phyloP scores from a whole-genome alignment of 2,329 filamentous ascomycete species.

The Fusarium staphyleae region DNA sequence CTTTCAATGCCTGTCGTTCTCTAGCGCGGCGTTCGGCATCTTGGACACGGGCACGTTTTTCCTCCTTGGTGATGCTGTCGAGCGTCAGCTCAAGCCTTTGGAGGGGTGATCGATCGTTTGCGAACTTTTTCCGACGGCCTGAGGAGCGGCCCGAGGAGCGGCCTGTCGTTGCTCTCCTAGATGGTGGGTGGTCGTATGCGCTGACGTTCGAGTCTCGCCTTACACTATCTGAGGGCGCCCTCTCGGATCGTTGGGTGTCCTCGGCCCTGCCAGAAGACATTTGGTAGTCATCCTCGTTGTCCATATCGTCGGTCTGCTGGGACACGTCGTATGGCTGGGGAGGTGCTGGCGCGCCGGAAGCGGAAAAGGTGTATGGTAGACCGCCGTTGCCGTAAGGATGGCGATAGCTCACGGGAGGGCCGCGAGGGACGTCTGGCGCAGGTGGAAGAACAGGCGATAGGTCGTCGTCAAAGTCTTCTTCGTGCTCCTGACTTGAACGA shows the following conservation, averaged over 20 bases:
- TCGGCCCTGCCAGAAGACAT: conserved; percentile 30
- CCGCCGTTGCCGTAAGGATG: conserved; percentile 51
- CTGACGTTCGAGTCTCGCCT: conserved; percentile 36
- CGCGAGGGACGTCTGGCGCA: conserved; percentile 67
- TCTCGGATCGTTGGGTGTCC: conserved; percentile 28
- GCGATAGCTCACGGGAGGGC: conserved; percentile 64
- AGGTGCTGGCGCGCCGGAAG: conserved; percentile 13
- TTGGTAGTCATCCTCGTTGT: conserved; percentile 38
- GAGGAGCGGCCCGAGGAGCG: conserved; percentile 49
- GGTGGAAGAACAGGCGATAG: conserved; percentile 52
- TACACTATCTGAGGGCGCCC: conserved; percentile 32
- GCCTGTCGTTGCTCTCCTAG: conserved; percentile 51
- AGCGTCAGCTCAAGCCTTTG: conserved; percentile 92
- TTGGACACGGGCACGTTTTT: conserved; percentile 84
- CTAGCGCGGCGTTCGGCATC: conserved; percentile 79
- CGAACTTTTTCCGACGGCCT: conserved; percentile 66
- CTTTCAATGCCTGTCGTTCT: conserved; percentile 61
- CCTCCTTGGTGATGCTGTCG: conserved; percentile 93
- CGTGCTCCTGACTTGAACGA: conserved; percentile 44
- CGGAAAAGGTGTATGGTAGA: conserved; percentile 36
- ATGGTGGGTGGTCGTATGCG: conserved; percentile 38
- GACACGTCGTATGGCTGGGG: conserved; percentile 18
- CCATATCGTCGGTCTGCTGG: conserved; percentile 38
- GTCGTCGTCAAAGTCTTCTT: conserved; percentile 50
- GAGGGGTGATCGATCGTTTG: conserved; percentile 85